Evolutionary conservation across 1,284 basidiomycete species (phyloP).

Genomic region (Sanguinoderma infundibulare): DNA sequence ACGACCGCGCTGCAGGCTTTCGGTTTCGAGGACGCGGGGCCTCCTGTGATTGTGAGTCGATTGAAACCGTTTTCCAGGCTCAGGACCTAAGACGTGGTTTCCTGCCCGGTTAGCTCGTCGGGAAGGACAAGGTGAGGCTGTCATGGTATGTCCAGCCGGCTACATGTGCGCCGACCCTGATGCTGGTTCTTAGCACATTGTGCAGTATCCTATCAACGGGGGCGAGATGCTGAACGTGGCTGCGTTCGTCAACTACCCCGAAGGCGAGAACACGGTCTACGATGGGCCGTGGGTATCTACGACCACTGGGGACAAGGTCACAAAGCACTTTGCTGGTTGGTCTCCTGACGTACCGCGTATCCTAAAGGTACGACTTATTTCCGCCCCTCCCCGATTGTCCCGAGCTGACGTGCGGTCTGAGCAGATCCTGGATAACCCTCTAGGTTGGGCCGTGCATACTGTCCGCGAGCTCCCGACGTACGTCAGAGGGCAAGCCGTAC

Average conservation of each 20-base stretch:
- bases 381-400: not conserved
- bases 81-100: not conserved
- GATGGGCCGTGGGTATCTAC: constrained; percentile 47
- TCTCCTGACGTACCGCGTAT: constrained; percentile 51
- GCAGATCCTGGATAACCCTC: constrained; percentile 36
- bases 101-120: not conserved
- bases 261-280: constrained; percentile 45
- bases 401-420: not conserved
- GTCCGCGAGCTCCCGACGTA: constrained; percentile 33
- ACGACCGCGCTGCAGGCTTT: constrained; percentile 4
- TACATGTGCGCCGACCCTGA: not conserved
- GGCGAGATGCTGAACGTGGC: constrained; percentile 53
- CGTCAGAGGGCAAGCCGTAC: constrained; percentile 31
- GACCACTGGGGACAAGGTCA: constrained; percentile 41
- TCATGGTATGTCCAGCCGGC: not conserved
- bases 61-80: not conserved
- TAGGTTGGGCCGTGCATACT: constrained; percentile 40
- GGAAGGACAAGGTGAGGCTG: constrained; percentile 11
- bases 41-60: constrained; percentile 16
- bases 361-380: constrained; percentile 41
- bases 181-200: constrained; percentile 41
- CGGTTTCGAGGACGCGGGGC: constrained; percentile 13
- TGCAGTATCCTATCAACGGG: constrained; percentile 52
- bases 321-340: constrained; percentile 45
- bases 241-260: constrained; percentile 46